Conservation (phyloP, 805 yeast genomes). For the Wickerhamomyces sydowiorum region DNA sequence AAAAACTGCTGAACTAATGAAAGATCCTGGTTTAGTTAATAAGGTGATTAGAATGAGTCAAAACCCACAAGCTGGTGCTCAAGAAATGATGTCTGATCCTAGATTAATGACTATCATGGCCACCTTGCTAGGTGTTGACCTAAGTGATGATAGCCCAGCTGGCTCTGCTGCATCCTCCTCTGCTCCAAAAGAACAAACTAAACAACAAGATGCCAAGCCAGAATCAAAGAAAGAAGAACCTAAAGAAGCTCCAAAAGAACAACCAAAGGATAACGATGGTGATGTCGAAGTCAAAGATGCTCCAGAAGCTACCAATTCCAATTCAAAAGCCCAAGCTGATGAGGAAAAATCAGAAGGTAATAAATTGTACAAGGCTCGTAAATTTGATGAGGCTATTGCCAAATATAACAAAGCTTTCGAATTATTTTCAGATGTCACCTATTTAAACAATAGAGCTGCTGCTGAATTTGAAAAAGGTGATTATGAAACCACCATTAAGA, state of each 20-base stretch:
- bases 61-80: constrained; percentile 72
- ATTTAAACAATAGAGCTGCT: constrained; percentile 93
- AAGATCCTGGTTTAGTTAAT: constrained; percentile 77
- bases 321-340: constrained; percentile 39
- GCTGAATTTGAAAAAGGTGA: constrained; percentile 97
- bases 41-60: constrained; percentile 55
- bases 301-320: constrained; percentile 15
- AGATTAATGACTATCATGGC: constrained; percentile 87
- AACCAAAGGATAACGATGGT: constrained; percentile 32
- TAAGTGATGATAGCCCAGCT: constrained; percentile 32
- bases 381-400: constrained; percentile 90
- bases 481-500: constrained; percentile 73
- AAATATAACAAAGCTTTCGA: constrained; percentile 86
- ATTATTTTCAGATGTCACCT: constrained; percentile 76
- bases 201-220: constrained; percentile 16
- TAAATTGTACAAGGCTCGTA: constrained; percentile 72
- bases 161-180: constrained; percentile 17
- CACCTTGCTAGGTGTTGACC: constrained; percentile 76
- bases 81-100: constrained; percentile 71
- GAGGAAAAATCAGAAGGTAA: constrained; percentile 82
- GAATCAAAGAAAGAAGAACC: constrained; percentile 20
- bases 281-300: constrained; percentile 23
- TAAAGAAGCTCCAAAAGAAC: constrained; percentile 20
- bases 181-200: neutral
- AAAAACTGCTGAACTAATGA: constrained; percentile 78